These are phyloP conservation scores for Stramenopiles sp. DNA, from an alignment of 352 stramenopile species.

Conservation along the genomic window DNA sequence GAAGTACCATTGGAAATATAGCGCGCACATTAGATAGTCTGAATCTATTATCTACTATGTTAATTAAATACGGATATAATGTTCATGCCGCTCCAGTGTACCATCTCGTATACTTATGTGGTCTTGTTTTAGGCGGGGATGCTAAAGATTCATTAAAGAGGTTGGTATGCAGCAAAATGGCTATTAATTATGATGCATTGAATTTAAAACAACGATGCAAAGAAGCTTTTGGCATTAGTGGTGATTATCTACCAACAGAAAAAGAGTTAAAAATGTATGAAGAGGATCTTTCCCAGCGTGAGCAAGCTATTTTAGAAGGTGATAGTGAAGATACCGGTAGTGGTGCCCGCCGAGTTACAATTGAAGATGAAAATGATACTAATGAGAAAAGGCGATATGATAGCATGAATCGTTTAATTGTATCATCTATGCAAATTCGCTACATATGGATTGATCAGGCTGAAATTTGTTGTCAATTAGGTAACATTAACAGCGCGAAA, in stretches of 20 bases:
- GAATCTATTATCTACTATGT: not conserved
- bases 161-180: not conserved
- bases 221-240: not conserved
- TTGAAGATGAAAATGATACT: not conserved
- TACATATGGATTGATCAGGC: not conserved
- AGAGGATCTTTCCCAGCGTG: not conserved
- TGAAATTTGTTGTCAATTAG: not conserved
- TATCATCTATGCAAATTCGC: not conserved
- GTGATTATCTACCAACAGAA: not conserved
- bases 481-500: not conserved
- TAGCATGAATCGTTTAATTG: not conserved
- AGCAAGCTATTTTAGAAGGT: not conserved
- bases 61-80: not conserved
- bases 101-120: not conserved
- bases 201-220: not conserved
- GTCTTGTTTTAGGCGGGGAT: not conserved
- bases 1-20: not conserved
- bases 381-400: not conserved
- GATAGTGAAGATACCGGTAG: not conserved
- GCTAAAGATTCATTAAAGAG: not conserved
- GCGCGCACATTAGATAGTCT: not conserved
- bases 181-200: not conserved
- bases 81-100: not conserved
- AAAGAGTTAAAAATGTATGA: not conserved
- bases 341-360: too few relatives aligned